Evolutionary conservation across 768 basidiomycete species (phyloP).

Genomic region (Cyathus striatus): DNA sequence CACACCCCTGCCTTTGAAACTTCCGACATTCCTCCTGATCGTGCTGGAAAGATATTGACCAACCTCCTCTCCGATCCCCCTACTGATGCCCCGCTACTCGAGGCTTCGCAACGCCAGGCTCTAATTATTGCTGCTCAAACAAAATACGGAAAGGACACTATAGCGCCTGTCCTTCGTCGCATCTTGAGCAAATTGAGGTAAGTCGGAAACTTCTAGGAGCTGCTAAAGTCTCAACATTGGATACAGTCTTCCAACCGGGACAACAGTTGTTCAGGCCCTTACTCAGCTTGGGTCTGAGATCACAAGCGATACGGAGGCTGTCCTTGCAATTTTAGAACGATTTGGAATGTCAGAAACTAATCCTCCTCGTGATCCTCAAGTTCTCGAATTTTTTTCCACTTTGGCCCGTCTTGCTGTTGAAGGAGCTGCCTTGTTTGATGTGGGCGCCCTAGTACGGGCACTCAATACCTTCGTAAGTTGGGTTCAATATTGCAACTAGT

Average conservation of each 20-base stretch:
- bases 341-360: slow-evolving; percentile 71
- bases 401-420: slow-evolving; percentile 69
- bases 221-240: not conserved
- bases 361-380: slow-evolving; percentile 67
- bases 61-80: slow-evolving; percentile 72
- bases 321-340: slow-evolving; percentile 63
- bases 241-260: slow-evolving; percentile 56
- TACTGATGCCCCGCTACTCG: slow-evolving; percentile 67
- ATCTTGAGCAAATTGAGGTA: slow-evolving; percentile 76
- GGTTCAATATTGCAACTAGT: slow-evolving; percentile 2
- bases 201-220: no score
- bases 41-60: slow-evolving; percentile 73
- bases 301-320: slow-evolving; percentile 66
- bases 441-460: slow-evolving; percentile 67
- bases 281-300: slow-evolving; percentile 78
- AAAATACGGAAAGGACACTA: slow-evolving; percentile 76
- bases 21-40: slow-evolving; percentile 68
- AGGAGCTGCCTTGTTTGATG: slow-evolving; percentile 69
- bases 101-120: slow-evolving; percentile 68
- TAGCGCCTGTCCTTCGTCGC: slow-evolving; percentile 68
- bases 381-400: slow-evolving; percentile 66
- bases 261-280: slow-evolving; percentile 70
- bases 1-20: slow-evolving; percentile 81
- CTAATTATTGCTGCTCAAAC: slow-evolving; percentile 70
- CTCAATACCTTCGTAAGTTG: slow-evolving; percentile 68